These are phyloP conservation scores for Digitaria exilis DNA, from an alignment of 202 grass and related monocot species.

Conservation along the genomic window DNA sequence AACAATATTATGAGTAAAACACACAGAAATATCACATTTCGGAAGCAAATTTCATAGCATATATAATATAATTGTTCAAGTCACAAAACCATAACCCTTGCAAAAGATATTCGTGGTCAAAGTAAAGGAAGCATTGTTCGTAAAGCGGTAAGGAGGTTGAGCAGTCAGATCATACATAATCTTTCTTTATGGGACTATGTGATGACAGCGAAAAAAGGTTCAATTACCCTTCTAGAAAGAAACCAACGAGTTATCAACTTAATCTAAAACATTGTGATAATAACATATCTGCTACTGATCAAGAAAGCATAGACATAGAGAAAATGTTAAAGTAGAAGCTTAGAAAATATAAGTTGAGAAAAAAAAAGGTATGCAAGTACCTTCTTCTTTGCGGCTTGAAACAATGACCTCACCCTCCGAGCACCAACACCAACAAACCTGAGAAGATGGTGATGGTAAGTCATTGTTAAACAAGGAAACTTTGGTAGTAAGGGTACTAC, in stretches of 20 bases:
- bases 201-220: not conserved
- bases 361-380: slow-evolving; percentile 37
- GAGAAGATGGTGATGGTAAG: slow-evolving; percentile 32
- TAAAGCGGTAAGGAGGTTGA: not conserved
- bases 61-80: not conserved
- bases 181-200: not conserved
- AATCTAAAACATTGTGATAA: not conserved
- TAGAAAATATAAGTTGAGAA: slow-evolving; percentile 22
- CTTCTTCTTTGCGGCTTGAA: slow-evolving; percentile 99
- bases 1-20: not conserved
- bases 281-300: not conserved
- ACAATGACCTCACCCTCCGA: slow-evolving; percentile 91
- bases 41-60: not conserved
- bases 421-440: slow-evolving; percentile 99
- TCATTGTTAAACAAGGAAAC: slow-evolving; percentile 34
- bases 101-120: not conserved
- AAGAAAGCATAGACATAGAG: not conserved
- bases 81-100: not conserved
- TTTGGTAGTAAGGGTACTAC: not conserved
- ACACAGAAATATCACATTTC: not conserved
- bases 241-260: slow-evolving; percentile 5
- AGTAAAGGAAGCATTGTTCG: not conserved
- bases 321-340: not conserved
- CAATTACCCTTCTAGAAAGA: not conserved
- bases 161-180: not conserved